These are phyloP conservation scores for Capsella bursapastoris DNA, from an alignment of 345 rosid species.

Conservation along the genomic window DNA sequence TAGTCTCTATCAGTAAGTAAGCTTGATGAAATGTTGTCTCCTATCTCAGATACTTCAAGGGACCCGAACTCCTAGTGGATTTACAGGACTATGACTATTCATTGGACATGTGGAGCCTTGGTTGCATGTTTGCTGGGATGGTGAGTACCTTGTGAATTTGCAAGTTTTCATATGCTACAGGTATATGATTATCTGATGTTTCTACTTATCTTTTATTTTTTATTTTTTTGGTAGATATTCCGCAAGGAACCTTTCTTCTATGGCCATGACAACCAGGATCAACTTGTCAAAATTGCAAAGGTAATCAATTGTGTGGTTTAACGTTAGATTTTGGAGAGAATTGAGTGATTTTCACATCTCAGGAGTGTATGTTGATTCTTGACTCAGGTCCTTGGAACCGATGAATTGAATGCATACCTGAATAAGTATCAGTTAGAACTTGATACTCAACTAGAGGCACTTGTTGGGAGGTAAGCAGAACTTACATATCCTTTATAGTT, in stretches of 20 bases:
- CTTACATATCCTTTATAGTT: background rate
- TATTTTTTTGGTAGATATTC: conserved; percentile 60
- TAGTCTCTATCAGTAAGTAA: conserved; percentile 14
- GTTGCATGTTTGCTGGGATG: conserved; percentile 99
- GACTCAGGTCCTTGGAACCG: conserved; percentile 93
- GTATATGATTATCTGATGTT: conserved; percentile 23
- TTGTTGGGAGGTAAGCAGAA: conserved; percentile 83
- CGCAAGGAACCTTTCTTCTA: conserved; percentile 98
- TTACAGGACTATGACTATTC: conserved; percentile 99
- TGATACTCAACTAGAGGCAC: conserved; percentile 92
- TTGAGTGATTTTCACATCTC: background rate
- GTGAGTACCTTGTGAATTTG: conserved; percentile 50
- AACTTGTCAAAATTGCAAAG: conserved; percentile 97
- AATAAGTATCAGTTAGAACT: conserved; percentile 93
- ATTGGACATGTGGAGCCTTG: conserved; percentile 99
- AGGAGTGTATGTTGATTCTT: conserved; percentile 1
- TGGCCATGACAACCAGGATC: conserved; percentile 99
- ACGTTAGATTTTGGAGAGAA: background rate
- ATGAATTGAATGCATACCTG: conserved; percentile 88
- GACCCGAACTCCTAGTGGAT: conserved; percentile 96
- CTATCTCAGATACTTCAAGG: conserved; percentile 81
- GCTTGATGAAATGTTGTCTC: conserved; percentile 5
- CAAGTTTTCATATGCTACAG: conserved; percentile 7
- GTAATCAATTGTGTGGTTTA: conserved; percentile 45
- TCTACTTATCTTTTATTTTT: background rate